Evolutionary conservation across 768 basidiomycete species (phyloP).

Genomic region (Amanita molliuscula): DNA sequence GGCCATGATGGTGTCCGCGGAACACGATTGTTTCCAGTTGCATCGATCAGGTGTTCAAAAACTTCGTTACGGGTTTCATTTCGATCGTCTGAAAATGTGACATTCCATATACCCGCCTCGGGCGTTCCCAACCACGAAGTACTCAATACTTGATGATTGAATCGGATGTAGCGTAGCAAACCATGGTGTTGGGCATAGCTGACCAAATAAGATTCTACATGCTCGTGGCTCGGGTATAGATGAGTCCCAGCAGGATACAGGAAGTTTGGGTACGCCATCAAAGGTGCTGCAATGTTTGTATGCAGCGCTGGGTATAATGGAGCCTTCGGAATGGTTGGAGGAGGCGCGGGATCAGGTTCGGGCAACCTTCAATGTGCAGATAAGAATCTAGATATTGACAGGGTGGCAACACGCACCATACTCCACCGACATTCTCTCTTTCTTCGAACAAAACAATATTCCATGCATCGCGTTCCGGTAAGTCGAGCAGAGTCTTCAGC

Average conservation of each 20-base stretch:
- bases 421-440: conserved; percentile 40
- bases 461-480: conserved; percentile 32
- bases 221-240: conserved; percentile 37
- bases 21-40: conserved; percentile 44
- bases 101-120: neutral
- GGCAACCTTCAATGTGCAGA: conserved; percentile 22
- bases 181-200: conserved; percentile 23
- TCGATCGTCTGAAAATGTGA: neutral
- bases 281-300: conserved; percentile 46
- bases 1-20: conserved; percentile 34
- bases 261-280: conserved; percentile 48
- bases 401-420: conserved; percentile 29
- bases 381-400: neutral
- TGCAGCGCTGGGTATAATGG: conserved; percentile 43
- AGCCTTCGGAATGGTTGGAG: conserved; percentile 42
- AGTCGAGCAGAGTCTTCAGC: conserved; percentile 38
- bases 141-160: conserved; percentile 24
- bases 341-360: conserved; percentile 17
- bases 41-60: conserved; percentile 47
- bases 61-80: conserved; percentile 10
- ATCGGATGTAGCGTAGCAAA: conserved; percentile 16
- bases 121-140: neutral
- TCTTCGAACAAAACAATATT: conserved; percentile 45
- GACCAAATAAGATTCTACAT: conserved; percentile 35
- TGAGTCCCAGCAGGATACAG: conserved; percentile 40